Conservation (phyloP, 768 basidiomycete genomes). For the Pulveroboletus sp. region DNA sequence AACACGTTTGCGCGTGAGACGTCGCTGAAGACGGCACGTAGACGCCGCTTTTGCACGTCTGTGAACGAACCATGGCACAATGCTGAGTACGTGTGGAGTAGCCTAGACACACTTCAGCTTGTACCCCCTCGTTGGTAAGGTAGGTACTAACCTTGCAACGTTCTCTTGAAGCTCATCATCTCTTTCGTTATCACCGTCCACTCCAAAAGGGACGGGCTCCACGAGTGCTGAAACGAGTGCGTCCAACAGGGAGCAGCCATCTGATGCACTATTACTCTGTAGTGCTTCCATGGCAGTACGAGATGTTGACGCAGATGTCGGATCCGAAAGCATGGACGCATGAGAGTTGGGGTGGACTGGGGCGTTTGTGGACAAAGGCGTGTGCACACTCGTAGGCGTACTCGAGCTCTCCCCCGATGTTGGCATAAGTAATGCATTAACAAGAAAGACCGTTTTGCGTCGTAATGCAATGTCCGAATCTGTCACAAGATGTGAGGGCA, state of each 20-base stretch:
- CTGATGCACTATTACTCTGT: conserved; percentile 27
- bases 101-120: conserved; percentile 26
- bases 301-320: conserved; percentile 49
- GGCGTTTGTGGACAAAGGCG: conserved; percentile 21
- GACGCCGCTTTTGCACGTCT: conserved; percentile 25
- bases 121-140: background rate
- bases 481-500: conserved; percentile 24
- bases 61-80: conserved; percentile 35
- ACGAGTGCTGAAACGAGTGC: conserved; percentile 49
- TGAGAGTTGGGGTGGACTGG: conserved; percentile 72
- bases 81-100: conserved; percentile 50
- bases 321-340: conserved; percentile 54
- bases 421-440: conserved; percentile 65
- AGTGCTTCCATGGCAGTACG: conserved; percentile 46
- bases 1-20: conserved; percentile 17
- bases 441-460: conserved; percentile 73
- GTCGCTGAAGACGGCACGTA: conserved; percentile 26
- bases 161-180: conserved; percentile 69
- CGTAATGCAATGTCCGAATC: conserved; percentile 78
- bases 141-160: conserved; percentile 41
- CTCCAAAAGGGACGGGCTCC: conserved; percentile 57
- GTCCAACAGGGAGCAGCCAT: conserved; percentile 37
- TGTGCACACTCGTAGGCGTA: conserved; percentile 14
- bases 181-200: conserved; percentile 58
- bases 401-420: conserved; percentile 15